Percentiles rank a stretch among this genome's conserved stretches.
phyloP scores from a whole-genome alignment of 2,329 filamentous ascomycete species.

The Septoria linicola region DNA sequence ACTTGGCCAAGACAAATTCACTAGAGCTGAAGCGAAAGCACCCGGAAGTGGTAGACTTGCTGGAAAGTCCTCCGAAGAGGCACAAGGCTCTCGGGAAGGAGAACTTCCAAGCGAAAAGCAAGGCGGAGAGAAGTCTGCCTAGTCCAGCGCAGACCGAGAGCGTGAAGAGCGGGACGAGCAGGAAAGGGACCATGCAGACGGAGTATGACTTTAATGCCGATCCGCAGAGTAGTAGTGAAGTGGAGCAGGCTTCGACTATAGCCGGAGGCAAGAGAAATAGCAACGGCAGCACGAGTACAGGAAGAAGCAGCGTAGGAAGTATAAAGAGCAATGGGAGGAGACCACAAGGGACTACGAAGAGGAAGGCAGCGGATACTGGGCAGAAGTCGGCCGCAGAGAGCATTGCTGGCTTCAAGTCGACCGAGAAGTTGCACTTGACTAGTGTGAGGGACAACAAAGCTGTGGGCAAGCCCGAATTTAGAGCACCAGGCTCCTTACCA shows the following conservation, averaged over 20 bases:
- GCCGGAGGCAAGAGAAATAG: not conserved
- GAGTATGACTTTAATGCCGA: not conserved
- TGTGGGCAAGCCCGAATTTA: not conserved
- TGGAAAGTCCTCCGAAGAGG: not conserved
- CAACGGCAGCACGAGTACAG: slow-evolving; percentile 1
- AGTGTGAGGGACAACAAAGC: not conserved
- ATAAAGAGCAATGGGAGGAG: not conserved
- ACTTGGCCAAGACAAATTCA: not conserved
- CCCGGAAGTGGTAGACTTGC: not conserved
- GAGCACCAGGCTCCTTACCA: not conserved
- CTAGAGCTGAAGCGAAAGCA: not conserved
- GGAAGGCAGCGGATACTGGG: not conserved
- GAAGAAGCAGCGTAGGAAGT: not conserved
- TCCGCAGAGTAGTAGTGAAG: slow-evolving; percentile 11
- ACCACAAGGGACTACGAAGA: not conserved
- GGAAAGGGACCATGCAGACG: not conserved
- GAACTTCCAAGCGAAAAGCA: not conserved
- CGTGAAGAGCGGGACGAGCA: not conserved
- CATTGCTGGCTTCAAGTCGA: not conserved
- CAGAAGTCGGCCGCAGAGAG: not conserved
- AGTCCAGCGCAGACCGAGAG: slow-evolving; percentile 5
- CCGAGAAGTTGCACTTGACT: not conserved
- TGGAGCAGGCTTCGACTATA: not conserved
- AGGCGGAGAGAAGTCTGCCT: slow-evolving; percentile 6
- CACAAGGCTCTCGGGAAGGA: slow-evolving; percentile 3